phyloP scores from a whole-genome alignment of 495 filamentous ascomycete species.

The Emericellopsis terricola region DNA sequence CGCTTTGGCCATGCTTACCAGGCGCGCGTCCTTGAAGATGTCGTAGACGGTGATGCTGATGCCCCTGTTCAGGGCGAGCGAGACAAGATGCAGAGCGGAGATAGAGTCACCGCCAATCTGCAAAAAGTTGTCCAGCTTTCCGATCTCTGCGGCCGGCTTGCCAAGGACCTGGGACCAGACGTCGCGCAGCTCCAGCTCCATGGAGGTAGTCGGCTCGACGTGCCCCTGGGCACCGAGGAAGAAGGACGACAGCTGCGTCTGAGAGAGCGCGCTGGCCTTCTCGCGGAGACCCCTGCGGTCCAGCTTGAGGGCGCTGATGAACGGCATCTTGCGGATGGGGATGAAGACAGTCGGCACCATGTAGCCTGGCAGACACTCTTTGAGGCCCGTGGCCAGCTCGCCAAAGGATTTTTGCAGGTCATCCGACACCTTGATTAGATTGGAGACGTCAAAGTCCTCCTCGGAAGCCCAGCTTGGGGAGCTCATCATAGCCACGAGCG shows the following conservation, averaged over 20 bases:
- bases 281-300: slow-evolving; percentile 19
- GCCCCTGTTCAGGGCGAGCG: not conserved
- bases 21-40: not conserved
- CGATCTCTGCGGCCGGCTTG: slow-evolving; percentile 1
- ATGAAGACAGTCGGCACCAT: slow-evolving; percentile 13
- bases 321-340: slow-evolving; percentile 19
- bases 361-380: not conserved
- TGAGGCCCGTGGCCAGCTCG: not conserved
- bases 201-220: slow-evolving; percentile 17
- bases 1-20: not conserved
- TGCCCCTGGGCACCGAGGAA: slow-evolving; percentile 13
- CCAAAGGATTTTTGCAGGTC: not conserved
- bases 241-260: slow-evolving; percentile 17
- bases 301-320: slow-evolving; percentile 7
- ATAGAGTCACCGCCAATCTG: no score
- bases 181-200: slow-evolving; percentile 20
- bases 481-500: not conserved
- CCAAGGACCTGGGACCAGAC: slow-evolving; percentile 24
- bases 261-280: slow-evolving; percentile 18
- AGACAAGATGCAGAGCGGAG: not conserved
- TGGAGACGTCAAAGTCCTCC: not conserved
- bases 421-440: not conserved
- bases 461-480: not conserved
- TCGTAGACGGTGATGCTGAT: not conserved
- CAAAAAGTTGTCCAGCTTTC: slow-evolving; percentile 29